Percentiles rank a stretch among this genome's conserved stretches.
Evolutionary conservation across 495 filamentous ascomycete genomes (phyloP).

Genomic region (Tetracladium setigerum): DNA sequence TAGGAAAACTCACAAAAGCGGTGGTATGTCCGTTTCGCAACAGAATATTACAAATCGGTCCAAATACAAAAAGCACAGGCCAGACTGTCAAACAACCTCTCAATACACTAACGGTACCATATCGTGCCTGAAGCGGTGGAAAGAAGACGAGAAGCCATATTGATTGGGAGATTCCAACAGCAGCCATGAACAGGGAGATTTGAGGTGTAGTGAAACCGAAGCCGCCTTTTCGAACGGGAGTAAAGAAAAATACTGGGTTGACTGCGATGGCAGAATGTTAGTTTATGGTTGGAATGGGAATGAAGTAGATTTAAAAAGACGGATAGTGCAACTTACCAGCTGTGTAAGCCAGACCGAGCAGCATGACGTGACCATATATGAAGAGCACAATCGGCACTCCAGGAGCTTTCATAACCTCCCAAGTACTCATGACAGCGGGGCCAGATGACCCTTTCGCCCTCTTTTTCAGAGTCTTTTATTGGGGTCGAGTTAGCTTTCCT

Average conservation of each 20-base stretch:
- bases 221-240: conserved; percentile 45
- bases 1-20: conserved; percentile 30
- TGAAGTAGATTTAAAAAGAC: not conserved
- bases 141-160: conserved; percentile 58
- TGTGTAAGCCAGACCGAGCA: conserved; percentile 57
- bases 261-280: conserved; percentile 21
- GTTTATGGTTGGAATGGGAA: no score
- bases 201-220: conserved; percentile 48
- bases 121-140: conserved; percentile 47
- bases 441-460: conserved; percentile 23
- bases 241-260: conserved; percentile 57
- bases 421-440: conserved; percentile 31
- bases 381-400: conserved; percentile 56
- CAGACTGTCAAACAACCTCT: conserved; percentile 43
- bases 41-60: conserved; percentile 44
- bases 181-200: conserved; percentile 51
- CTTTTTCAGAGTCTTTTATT: conserved; percentile 18
- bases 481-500: not conserved
- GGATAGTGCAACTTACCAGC: conserved; percentile 26
- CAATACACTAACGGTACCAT: conserved; percentile 55
- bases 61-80: conserved; percentile 47
- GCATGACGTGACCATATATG: conserved; percentile 51
- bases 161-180: conserved; percentile 53
- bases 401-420: conserved; percentile 49
- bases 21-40: conserved; percentile 31